Percentiles rank a stretch among this genome's conserved stretches.
Conservation (phyloP, 140 eudicot species). For the Senecio squalidus region DNA sequence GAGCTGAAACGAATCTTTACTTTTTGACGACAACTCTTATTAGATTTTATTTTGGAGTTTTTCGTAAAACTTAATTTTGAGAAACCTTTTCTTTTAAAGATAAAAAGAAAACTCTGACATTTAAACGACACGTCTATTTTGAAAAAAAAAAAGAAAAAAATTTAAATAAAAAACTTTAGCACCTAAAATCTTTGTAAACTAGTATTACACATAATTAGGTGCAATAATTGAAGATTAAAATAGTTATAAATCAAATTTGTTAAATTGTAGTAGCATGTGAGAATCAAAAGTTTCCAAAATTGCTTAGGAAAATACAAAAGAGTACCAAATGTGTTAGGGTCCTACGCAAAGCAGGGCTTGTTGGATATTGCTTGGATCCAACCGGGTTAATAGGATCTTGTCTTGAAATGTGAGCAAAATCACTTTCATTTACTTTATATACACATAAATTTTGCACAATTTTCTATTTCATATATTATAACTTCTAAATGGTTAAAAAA, state of each 20-base stretch:
- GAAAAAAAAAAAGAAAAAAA: too few relatives aligned
- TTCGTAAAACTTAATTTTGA: too few relatives aligned
- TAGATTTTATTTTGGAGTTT: too few relatives aligned
- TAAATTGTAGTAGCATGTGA: background rate
- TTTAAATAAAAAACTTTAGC: too few relatives aligned
- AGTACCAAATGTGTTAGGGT: conserved; percentile 21
- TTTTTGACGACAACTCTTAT: too few relatives aligned
- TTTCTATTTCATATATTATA: background rate
- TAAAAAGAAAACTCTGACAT: too few relatives aligned
- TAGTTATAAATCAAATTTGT: background rate
- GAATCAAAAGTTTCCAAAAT: background rate
- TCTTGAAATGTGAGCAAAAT: conserved; percentile 14
- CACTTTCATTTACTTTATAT: background rate
- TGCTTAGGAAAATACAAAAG: conserved; percentile 25
- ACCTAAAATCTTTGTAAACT: too few relatives aligned
- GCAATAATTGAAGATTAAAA: too few relatives aligned
- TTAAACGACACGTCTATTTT: too few relatives aligned
- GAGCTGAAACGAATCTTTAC: too few relatives aligned
- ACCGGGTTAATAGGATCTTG: conserved; percentile 33
- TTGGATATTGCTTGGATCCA: conserved; percentile 29
- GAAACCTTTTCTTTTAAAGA: too few relatives aligned
- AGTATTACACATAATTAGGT: background rate
- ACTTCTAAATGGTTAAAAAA: too few relatives aligned
- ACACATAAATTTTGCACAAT: background rate
- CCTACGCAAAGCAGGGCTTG: conserved; percentile 31